Percentiles rank a stretch among this genome's conserved stretches.
These are phyloP conservation scores for Calonectria hawksworthii DNA, from an alignment of 2,329 filamentous ascomycete species.

Conservation along the genomic window DNA sequence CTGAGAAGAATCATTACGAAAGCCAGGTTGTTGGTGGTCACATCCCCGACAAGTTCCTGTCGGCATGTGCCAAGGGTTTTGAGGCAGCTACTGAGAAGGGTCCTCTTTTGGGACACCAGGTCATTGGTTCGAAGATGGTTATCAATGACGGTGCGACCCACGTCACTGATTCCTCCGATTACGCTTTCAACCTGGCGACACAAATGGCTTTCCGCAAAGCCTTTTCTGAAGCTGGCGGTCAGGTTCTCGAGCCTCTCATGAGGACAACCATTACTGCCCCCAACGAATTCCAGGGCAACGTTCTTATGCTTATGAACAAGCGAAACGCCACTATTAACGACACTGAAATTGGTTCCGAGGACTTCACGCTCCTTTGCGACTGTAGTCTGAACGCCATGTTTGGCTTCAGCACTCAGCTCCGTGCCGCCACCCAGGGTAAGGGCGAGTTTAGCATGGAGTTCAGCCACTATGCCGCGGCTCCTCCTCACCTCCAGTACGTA, in stretches of 20 bases:
- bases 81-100: slow-evolving; percentile 85
- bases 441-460: slow-evolving; percentile 99
- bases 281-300: slow-evolving; percentile 96
- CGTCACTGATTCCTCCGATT: slow-evolving; percentile 97
- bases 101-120: slow-evolving; percentile 91
- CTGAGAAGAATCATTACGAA: slow-evolving; percentile 86
- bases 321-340: slow-evolving; percentile 95
- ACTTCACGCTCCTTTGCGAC: slow-evolving; percentile 93
- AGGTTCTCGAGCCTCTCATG: slow-evolving; percentile 96
- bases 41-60: slow-evolving; percentile 96
- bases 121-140: slow-evolving; percentile 91
- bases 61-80: slow-evolving; percentile 96
- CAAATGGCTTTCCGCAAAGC: slow-evolving; percentile 97
- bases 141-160: slow-evolving; percentile 97
- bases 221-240: slow-evolving; percentile 83
- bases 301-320: slow-evolving; percentile 97
- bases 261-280: slow-evolving; percentile 97
- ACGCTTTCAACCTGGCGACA: slow-evolving; percentile 94
- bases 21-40: slow-evolving; percentile 89
- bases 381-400: slow-evolving; percentile 98
- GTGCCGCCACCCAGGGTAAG: slow-evolving; percentile 96
- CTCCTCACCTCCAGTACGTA: slow-evolving; percentile 88
- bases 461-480: slow-evolving; percentile 91
- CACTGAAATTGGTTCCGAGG: slow-evolving; percentile 92
- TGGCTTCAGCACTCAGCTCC: slow-evolving; percentile 91